These are phyloP conservation scores for Botrytis byssoidea DNA, from an alignment of 2,329 filamentous ascomycete species.

Conservation along the genomic window DNA sequence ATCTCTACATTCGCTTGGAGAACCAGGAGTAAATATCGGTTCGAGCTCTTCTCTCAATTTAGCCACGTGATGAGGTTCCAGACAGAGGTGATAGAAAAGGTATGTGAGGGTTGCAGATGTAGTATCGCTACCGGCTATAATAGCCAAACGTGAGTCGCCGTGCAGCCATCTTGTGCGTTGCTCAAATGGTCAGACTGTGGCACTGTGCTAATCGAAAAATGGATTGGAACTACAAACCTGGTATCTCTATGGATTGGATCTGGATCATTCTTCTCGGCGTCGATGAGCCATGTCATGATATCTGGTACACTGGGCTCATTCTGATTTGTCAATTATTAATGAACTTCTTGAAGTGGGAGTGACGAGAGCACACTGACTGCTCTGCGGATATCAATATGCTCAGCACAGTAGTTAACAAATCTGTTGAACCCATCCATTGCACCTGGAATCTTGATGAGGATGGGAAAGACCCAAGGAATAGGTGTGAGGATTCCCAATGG, in stretches of 20 bases:
- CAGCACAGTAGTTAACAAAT: constrained; percentile 23
- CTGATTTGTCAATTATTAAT: not conserved
- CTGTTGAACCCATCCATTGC: constrained; percentile 11
- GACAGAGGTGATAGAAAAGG: constrained; percentile 42
- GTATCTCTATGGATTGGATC: constrained; percentile 9
- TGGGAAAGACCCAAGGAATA: constrained; percentile 30
- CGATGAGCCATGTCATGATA: constrained; percentile 27
- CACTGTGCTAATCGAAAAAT: not conserved
- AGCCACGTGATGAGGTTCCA: constrained; percentile 18
- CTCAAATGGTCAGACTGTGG: constrained; percentile 2
- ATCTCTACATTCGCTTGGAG: constrained; percentile 21
- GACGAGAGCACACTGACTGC: constrained; percentile 8
- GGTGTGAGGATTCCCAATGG: constrained; percentile 26
- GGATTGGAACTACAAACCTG: not conserved
- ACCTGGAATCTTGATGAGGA: constrained; percentile 28
- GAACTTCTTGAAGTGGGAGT: not conserved
- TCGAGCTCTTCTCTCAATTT: constrained; percentile 28
- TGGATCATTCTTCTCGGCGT: constrained; percentile 21
- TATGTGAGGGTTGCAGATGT: constrained; percentile 43
- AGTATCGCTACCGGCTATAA: constrained; percentile 46
- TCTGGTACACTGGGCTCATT: constrained; percentile 22
- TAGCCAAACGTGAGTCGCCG: constrained; percentile 34
- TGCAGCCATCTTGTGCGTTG: constrained; percentile 23
- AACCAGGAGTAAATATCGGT: constrained; percentile 14
- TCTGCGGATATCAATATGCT: constrained; percentile 25